phyloP scores from a whole-genome alignment of 2,329 filamentous ascomycete genomes.

The Venturia aucupariae region DNA sequence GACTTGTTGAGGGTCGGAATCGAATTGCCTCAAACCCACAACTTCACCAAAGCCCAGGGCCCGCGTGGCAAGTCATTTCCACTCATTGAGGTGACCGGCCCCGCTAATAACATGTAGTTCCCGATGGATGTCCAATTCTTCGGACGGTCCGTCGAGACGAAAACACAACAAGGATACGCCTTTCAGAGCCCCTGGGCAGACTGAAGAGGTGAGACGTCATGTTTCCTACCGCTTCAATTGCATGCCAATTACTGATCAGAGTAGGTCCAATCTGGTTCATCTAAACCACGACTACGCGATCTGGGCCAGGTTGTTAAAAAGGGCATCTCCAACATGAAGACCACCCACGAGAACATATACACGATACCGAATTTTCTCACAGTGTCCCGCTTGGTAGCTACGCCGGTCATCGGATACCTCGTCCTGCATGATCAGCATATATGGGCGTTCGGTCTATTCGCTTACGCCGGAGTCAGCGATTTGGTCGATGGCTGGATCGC shows the following conservation, averaged over 20 bases:
- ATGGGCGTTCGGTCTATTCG: slow-evolving; percentile 75
- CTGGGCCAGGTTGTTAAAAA: not conserved
- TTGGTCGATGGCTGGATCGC: slow-evolving; percentile 92
- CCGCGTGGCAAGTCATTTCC: not conserved
- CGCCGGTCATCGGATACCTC: slow-evolving; percentile 80
- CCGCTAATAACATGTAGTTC: not conserved
- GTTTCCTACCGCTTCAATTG: not conserved
- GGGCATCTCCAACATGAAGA: slow-evolving; percentile 22
- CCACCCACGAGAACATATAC: slow-evolving; percentile 78
- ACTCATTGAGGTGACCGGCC: not conserved
- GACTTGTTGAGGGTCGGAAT: not conserved
- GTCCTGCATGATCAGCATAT: slow-evolving; percentile 74
- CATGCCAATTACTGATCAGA: not conserved
- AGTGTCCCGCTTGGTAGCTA: slow-evolving; percentile 70
- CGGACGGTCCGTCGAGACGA: not conserved
- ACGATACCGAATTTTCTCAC: slow-evolving; percentile 93
- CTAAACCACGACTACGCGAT: slow-evolving; percentile 2
- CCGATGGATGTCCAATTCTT: not conserved
- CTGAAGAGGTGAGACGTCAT: not conserved
- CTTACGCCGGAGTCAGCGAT: slow-evolving; percentile 85
- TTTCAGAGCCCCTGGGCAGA: not conserved
- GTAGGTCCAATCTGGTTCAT: not conserved
- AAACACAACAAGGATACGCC: not conserved
- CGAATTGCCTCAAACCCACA: not conserved
- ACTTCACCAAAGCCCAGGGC: not conserved